Evolutionary conservation across 192 early-diverging fungal genomes (phyloP).

Genomic region (Diversispora epigaea): DNA sequence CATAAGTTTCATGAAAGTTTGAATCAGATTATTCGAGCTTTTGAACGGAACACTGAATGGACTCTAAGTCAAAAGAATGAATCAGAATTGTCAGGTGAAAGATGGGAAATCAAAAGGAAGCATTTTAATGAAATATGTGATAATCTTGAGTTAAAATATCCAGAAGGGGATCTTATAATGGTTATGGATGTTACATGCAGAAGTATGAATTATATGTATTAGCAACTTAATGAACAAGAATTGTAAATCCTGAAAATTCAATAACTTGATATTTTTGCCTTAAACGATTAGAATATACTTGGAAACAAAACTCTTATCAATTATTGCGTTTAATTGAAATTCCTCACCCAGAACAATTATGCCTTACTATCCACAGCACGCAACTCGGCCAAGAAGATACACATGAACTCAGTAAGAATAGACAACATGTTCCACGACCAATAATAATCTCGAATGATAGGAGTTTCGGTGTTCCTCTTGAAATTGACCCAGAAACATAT

Average conservation of each 20-base stretch:
- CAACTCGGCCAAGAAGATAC: slow-evolving; percentile 4
- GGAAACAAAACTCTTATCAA: background rate
- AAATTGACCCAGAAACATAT: slow-evolving; percentile 23
- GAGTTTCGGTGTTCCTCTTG: background rate
- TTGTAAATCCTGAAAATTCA: background rate
- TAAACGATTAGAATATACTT: background rate
- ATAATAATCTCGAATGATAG: background rate
- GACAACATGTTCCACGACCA: background rate
- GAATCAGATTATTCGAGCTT: background rate
- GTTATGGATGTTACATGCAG: background rate
- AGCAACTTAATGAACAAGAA: background rate
- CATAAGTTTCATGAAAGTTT: background rate
- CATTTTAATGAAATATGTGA: background rate
- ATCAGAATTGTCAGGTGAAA: background rate
- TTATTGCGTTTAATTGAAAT: background rate
- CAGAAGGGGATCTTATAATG: background rate
- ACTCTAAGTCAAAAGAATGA: background rate
- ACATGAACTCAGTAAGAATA: slow-evolving; percentile 6
- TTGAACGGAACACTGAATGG: background rate
- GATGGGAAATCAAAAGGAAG: background rate
- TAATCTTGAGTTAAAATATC: background rate
- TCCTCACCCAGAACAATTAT: background rate
- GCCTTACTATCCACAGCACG: slow-evolving; percentile 7
- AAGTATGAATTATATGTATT: background rate
- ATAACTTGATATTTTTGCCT: background rate